Conservation (phyloP, 495 filamentous ascomycete genomes). For the Podospora sp. region DNA sequence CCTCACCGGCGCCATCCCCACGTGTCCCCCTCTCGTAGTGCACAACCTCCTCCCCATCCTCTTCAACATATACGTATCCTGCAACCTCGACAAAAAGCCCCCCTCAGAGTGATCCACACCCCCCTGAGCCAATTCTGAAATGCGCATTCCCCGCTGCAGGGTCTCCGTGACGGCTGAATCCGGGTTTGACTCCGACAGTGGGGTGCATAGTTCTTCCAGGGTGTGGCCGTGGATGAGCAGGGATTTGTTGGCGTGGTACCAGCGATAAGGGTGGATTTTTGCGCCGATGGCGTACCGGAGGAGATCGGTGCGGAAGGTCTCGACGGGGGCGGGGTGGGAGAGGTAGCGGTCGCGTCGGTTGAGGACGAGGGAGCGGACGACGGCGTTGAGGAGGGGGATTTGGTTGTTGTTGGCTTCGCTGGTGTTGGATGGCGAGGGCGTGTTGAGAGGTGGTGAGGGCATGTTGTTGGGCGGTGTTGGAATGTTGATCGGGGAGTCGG, state of each 20-base stretch:
- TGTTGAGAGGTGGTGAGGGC: no score
- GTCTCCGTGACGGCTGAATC: not conserved
- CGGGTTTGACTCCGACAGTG: not conserved
- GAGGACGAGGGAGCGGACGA: not conserved
- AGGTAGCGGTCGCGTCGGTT: conserved; percentile 6
- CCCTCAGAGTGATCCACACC: not conserved
- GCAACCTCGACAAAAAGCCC: not conserved
- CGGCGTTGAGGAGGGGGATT: not conserved
- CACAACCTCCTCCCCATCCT: not conserved
- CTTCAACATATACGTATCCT: not conserved
- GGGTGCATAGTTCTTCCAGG: not conserved
- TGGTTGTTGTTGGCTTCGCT: not conserved
- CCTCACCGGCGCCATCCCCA: not conserved
- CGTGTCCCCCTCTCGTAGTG: not conserved
- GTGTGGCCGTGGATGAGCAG: not conserved
- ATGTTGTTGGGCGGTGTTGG: not conserved
- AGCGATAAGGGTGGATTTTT: not conserved
- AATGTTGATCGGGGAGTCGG: not conserved
- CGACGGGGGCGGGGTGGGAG: not conserved
- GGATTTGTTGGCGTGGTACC: not conserved
- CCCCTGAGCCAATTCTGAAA: not conserved
- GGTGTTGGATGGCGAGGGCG: not conserved
- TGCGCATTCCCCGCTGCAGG: not conserved
- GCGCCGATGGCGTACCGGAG: not conserved
- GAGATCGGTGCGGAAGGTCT: not conserved